Conservation (phyloP, 2,329 filamentous ascomycete genomes). For the Coniosporium tulheliwenetii region DNA sequence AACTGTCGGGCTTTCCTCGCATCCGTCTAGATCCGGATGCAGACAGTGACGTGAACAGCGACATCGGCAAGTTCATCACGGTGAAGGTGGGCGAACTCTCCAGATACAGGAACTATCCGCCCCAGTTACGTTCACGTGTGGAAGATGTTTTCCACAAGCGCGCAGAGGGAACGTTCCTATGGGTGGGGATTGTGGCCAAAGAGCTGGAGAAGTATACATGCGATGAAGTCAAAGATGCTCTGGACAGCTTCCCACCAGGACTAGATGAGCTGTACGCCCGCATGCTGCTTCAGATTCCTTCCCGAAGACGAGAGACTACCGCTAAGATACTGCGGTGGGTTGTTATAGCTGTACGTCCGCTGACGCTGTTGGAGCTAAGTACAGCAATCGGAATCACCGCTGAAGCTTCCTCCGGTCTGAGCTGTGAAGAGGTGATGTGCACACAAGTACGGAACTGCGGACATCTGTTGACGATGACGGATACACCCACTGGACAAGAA, state of each 20-base stretch:
- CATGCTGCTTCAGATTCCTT: no score
- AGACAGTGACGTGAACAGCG: conserved; percentile 7
- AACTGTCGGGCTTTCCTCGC: conserved; percentile 4
- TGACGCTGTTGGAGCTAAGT: no score
- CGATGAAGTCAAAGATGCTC: no score
- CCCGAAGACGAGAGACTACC: no score
- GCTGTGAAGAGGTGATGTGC: no score
- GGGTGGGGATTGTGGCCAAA: conserved; percentile 15
- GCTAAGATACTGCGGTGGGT: no score
- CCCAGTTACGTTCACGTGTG: conserved; percentile 4
- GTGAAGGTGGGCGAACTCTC: conserved; percentile 9
- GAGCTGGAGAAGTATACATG: no score
- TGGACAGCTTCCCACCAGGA: no score
- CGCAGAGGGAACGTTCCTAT: conserved; percentile 18
- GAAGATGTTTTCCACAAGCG: conserved; percentile 7
- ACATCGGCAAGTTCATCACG: conserved; percentile 13
- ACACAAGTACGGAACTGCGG: conserved; percentile 7
- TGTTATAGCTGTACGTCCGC: no score
- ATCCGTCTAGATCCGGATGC: conserved; percentile 12
- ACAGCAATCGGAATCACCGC: no score
- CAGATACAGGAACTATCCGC: conserved; percentile 3
- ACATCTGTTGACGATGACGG: conserved; percentile 9
- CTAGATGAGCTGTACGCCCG: no score
- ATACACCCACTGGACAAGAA: conserved; percentile 4
- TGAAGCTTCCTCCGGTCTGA: no score